Conservation (phyloP, 257 asterid genomes). For the Przewalskia tangutica region DNA sequence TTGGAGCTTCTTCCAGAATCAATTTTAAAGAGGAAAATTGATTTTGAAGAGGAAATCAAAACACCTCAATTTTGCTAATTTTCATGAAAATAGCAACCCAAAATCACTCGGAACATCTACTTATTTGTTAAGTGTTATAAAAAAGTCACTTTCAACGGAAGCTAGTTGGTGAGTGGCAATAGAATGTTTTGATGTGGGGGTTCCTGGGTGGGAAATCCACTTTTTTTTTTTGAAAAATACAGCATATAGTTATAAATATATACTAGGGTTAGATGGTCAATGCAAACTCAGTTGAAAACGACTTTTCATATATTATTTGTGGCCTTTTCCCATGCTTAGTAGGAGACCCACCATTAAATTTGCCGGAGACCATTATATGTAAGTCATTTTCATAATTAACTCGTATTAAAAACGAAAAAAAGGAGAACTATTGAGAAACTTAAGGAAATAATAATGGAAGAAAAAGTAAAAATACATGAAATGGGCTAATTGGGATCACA, state of each 20-base stretch:
- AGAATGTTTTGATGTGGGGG: conserved; percentile 3
- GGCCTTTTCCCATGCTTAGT: not conserved
- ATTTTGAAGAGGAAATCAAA: too few species aligned
- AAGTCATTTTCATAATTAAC: not conserved
- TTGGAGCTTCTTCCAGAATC: too few species aligned
- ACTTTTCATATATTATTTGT: not conserved
- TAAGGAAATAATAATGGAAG: not conserved
- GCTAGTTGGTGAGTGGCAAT: not conserved
- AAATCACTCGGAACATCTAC: too few species aligned
- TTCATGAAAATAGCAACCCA: too few species aligned
- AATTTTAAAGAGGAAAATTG: too few species aligned
- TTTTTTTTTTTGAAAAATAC: too few species aligned
- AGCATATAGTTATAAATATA: not conserved
- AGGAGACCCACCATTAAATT: not conserved
- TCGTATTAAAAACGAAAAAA: not conserved
- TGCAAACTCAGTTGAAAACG: not conserved
- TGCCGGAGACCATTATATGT: not conserved
- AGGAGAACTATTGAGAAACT: not conserved
- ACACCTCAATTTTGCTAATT: too few species aligned
- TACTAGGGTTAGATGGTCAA: not conserved
- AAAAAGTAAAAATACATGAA: not conserved
- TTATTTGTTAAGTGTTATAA: too few species aligned
- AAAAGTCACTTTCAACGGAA: not conserved
- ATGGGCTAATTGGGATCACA: not conserved
- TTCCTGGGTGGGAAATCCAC: too few species aligned